Evolutionary conservation across 345 rosid genomes (phyloP).

Genomic region (Isatis tinctoria): DNA sequence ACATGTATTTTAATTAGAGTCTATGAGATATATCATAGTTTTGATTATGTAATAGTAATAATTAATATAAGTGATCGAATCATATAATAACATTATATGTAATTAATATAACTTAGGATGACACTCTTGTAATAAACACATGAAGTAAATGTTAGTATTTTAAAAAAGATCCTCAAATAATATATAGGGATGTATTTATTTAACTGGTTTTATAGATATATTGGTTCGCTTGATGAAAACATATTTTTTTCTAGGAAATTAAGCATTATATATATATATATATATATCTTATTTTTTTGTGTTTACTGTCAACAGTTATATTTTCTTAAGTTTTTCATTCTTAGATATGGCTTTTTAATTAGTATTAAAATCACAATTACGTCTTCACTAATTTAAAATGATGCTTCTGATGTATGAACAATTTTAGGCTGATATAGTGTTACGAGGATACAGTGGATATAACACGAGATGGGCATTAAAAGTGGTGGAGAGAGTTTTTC

Average conservation of each 20-base stretch:
- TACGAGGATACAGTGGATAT: conserved; percentile 81
- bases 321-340: not conserved
- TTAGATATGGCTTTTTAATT: not conserved
- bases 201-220: not conserved
- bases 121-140: too few species aligned
- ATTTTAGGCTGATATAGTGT: conserved; percentile 53
- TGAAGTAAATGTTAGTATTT: too few species aligned
- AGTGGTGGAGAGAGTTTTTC: conserved; percentile 58
- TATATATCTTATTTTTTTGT: not conserved
- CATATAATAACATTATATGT: too few species aligned
- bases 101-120: too few species aligned
- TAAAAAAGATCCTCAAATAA: too few species aligned
- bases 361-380: not conserved
- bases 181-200: not conserved
- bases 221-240: not conserved
- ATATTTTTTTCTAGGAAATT: not conserved
- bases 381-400: not conserved
- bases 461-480: conserved; percentile 83
- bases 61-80: too few species aligned
- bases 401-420: not conserved
- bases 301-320: not conserved
- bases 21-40: too few species aligned
- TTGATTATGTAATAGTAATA: too few species aligned
- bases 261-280: not conserved
- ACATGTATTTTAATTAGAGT: too few species aligned